Evolutionary conservation across 495 filamentous ascomycete species (phyloP), one percentile per base, ranked within the genome.

Genomic region (Penicillium salamii): DNA sequence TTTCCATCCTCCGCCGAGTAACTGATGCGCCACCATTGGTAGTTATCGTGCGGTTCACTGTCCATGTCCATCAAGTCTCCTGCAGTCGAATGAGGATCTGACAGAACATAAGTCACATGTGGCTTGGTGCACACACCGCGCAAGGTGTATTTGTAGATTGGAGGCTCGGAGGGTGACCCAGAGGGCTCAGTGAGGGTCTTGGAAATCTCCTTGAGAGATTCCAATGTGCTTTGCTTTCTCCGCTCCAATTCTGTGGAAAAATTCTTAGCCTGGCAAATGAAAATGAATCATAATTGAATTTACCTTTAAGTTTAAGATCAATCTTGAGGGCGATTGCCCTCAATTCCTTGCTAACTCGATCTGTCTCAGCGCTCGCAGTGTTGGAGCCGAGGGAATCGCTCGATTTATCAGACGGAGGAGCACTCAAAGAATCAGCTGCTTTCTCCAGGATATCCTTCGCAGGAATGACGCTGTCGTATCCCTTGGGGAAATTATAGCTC

Each of bases 1-100:
- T 73, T 76, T 17, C 69, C 69, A 50, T 79, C 76, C 13, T 74
- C 73, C 17, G 63, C 57, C 2, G 76, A 75, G 53, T 74, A 82
- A 46, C 72, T 75, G 50, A 78, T 68, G 14, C 76, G 77, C 78
- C 78, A 82, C 78, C 78, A 82, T 45, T 81, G 72, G 61, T 69
- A 74, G 23, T 68, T 66, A 8, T 55, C 38, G n/a, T 58, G 38
- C 36, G 43, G 17, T 33, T 44, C 26, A 18, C 19, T 44, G 41
- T 63, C 60, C n/a, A 55, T 19, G 26, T 67, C 55, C 59, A 67
- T 58, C 31, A 54, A 49, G 37, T 67, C 49, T 7, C 39, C 36
- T 9, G 28, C 38, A 29, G 28, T 42, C 8, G 54, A 5, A 6
- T 37, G 29, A 19, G 38, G 33, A 12, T 51, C 61, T n/a, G 61